Conservation (phyloP, 352 stramenopile genomes). For the Pythium oligandrum region DNA sequence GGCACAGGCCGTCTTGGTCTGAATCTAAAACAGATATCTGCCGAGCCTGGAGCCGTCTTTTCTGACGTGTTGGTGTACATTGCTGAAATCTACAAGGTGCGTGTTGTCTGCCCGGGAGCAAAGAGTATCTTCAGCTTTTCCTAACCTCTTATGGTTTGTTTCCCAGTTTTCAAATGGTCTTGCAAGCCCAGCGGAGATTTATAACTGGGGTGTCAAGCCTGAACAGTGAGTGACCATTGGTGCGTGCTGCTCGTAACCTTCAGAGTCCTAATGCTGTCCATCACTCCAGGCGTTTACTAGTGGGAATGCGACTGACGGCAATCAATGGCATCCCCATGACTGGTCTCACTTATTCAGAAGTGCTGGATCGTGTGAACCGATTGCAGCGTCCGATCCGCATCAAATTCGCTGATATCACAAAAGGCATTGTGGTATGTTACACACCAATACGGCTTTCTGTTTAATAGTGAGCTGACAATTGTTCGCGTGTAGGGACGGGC, state of each 20-base stretch:
- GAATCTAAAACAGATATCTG: conserved; percentile 81
- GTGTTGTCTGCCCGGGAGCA: background rate
- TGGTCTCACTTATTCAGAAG: conserved; percentile 75
- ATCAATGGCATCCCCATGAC: conserved; percentile 75
- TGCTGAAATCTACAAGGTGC: conserved; percentile 75
- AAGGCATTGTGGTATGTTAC: conserved; percentile 72
- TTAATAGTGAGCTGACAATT: background rate
- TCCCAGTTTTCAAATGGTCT: conserved; percentile 63
- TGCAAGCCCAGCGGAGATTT: conserved; percentile 82
- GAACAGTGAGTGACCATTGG: conserved; percentile 45
- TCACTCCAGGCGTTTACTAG: conserved; percentile 38
- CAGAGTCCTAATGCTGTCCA: background rate
- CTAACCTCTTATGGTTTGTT: background rate
- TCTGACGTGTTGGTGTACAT: conserved; percentile 77
- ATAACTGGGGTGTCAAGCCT: conserved; percentile 88
- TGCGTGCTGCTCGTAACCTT: background rate
- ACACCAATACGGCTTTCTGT: background rate
- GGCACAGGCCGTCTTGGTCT: conserved; percentile 69
- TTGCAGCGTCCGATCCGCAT: conserved; percentile 64
- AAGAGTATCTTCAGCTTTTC: too few relatives aligned
- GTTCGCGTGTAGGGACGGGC: conserved; percentile 36
- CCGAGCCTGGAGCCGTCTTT: conserved; percentile 61
- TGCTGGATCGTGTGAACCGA: conserved; percentile 71
- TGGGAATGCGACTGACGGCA: conserved; percentile 80
- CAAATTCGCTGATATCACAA: conserved; percentile 78